Evolutionary conservation across 192 early-diverging fungal genomes (phyloP).

Genomic region (Umbelopsis sp.): DNA sequence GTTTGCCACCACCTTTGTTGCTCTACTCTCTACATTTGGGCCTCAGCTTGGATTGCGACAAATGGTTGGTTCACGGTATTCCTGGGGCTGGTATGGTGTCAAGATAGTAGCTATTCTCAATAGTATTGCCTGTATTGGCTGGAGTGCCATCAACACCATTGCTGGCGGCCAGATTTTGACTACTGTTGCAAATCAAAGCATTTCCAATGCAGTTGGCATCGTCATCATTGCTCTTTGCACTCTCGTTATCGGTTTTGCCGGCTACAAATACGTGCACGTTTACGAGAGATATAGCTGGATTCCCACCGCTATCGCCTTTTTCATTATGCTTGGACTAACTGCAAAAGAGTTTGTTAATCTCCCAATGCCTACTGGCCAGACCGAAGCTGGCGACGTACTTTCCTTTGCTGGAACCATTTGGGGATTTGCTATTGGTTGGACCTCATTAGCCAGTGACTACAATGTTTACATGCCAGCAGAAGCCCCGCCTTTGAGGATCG

Average conservation of each 20-base stretch:
- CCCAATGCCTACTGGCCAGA: conserved; percentile 5
- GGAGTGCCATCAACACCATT: conserved; percentile 36
- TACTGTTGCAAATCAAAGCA: conserved; percentile 15
- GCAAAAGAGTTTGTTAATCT: conserved; percentile 17
- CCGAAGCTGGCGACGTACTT: conserved; percentile 28
- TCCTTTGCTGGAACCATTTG: conserved; percentile 22
- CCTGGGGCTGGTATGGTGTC: conserved; percentile 37
- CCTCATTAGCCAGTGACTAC: conserved; percentile 20
- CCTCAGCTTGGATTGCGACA: conserved; percentile 37
- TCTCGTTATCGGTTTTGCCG: conserved; percentile 37
- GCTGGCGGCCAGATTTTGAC: conserved; percentile 37
- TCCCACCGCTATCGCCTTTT: conserved; percentile 13
- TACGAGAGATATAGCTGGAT: conserved; percentile 31
- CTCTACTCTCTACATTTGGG: conserved; percentile 37
- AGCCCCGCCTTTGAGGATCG: conserved; percentile 2
- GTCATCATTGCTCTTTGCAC: conserved; percentile 34
- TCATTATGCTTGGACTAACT: conserved; percentile 19
- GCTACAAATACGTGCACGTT: conserved; percentile 37
- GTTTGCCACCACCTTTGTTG: conserved; percentile 29
- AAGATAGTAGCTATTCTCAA: conserved; percentile 39
- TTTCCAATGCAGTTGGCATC: conserved; percentile 33
- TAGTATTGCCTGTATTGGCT: conserved; percentile 34
- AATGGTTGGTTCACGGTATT: conserved; percentile 41
- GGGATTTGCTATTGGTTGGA: conserved; percentile 25
- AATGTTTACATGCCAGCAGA: conserved; percentile 26